Evolutionary conservation across 805 yeast species (phyloP).

Genomic region (Maudiozyma serrabonitensis): DNA sequence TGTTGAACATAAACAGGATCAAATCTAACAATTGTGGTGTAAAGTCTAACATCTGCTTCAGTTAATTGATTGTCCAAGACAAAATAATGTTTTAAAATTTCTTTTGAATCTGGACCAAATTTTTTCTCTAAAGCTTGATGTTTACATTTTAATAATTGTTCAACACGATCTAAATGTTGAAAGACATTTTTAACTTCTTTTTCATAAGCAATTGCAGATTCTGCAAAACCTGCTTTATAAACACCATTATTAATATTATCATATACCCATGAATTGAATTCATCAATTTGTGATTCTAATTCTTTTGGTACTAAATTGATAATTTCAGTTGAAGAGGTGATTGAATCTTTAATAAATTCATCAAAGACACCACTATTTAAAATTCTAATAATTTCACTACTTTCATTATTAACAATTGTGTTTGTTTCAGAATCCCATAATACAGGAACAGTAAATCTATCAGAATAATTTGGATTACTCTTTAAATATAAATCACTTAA

Average conservation of each 20-base stretch:
- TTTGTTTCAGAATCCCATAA: constrained; percentile 78
- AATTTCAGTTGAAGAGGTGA: neutral
- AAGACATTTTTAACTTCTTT: constrained; percentile 58
- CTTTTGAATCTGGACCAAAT: constrained; percentile 8
- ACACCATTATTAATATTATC: constrained; percentile 88
- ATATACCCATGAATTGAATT: constrained; percentile 71
- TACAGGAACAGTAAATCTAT: constrained; percentile 87
- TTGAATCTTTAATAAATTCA: constrained; percentile 18
- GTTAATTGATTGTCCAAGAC: constrained; percentile 61
- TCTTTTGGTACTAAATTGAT: constrained; percentile 55
- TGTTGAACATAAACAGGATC: constrained; percentile 93
- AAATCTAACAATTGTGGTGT: constrained; percentile 79
- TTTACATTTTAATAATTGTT: constrained; percentile 43
- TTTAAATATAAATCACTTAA: constrained; percentile 65
- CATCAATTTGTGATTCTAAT: constrained; percentile 54
- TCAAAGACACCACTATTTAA: constrained; percentile 64
- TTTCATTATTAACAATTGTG: constrained; percentile 86
- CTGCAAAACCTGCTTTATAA: constrained; percentile 85
- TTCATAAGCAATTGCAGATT: constrained; percentile 74
- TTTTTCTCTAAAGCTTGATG: constrained; percentile 36
- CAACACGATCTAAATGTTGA: constrained; percentile 60
- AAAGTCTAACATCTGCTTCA: constrained; percentile 85
- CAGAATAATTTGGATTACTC: constrained; percentile 65
- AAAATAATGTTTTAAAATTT: constrained; percentile 28
- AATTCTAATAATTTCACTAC: constrained; percentile 81